These are phyloP conservation scores for Spergularia bocconei DNA, from an alignment of 148 eudicot genomes.

Conservation along the genomic window DNA sequence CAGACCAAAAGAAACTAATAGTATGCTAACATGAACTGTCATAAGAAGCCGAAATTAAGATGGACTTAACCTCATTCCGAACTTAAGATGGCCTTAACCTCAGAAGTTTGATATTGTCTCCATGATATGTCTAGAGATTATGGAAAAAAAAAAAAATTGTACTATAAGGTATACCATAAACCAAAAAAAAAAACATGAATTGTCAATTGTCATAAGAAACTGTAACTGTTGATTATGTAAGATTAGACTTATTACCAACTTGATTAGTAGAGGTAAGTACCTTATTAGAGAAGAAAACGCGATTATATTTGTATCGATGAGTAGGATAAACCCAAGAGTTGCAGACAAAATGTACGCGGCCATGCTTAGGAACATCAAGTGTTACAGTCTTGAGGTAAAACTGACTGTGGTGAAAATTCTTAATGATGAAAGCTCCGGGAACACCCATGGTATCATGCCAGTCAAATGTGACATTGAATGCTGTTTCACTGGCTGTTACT, in stretches of 20 bases:
- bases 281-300: constrained; percentile 84
- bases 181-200: too few relatives aligned
- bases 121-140: too few relatives aligned
- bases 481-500: constrained; percentile 41
- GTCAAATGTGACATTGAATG: constrained; percentile 53
- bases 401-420: constrained; percentile 62
- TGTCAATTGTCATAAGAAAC: too few relatives aligned
- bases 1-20: too few relatives aligned
- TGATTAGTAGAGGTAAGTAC: constrained; percentile 26
- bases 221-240: too few relatives aligned
- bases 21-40: too few relatives aligned
- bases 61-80: too few relatives aligned
- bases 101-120: too few relatives aligned
- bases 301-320: constrained; percentile 58
- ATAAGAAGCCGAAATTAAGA: too few relatives aligned
- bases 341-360: constrained; percentile 57
- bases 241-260: too few relatives aligned
- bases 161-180: neutral
- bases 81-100: too few relatives aligned
- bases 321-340: constrained; percentile 91
- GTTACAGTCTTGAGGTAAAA: constrained; percentile 68
- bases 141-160: too few relatives aligned
- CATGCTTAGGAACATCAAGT: constrained; percentile 65
- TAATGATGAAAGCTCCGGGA: constrained; percentile 68
- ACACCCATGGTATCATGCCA: constrained; percentile 74